Evolutionary conservation across 345 rosid species (phyloP), one percentile per base, ranked within the genome.

Genomic region (Carallia brachiata): DNA sequence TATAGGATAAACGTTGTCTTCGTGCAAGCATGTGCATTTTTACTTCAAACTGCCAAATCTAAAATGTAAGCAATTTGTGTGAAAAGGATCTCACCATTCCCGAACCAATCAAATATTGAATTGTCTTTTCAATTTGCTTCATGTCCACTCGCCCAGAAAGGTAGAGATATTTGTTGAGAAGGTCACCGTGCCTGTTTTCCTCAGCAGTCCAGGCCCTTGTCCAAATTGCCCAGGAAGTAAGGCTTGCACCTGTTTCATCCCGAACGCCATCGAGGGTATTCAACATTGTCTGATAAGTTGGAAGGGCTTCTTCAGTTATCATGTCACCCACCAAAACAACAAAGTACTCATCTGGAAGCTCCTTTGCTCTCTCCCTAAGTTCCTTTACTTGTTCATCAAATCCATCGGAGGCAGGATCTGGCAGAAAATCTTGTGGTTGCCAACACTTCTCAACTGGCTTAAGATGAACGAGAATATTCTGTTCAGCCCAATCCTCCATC

Each of bases 361-460:
- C 97, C 75, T 76, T 87, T 18, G 96, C 86, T 72, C 97, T 86
- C 74, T 83, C 89, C 77, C 96, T 84, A 32, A 92, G 73, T 79
- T 89, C 99, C 67, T 61, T 86, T 6, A 95, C 91, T 82, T 92
- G 93, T 16, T 95, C 97, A 15, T 88, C 74, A 53, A 94, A 92
- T 53, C 92, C 97, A 52, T 90, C 91, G 0, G 90, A 87, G 17
- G 87, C 83, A 52, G 99, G 88, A 67, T 90, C 97, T 0, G 97
- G 99, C 68, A 95, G 85, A 78, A 90, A 90, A 77, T 90, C 97
- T 72, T 90, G 93, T 34, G 97, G 93, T 61, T 92, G 97, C 99
- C 99, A 92, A 32, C 92, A 86, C 52, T 95, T 89, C 83, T 92
- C 97, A 9, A 95, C 99, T 6, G 91, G 90, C 75, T 89, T 95